Base-by-base conservation (phyloP, 2,329 filamentous ascomycete genomes). In the Amauroascus niger region DNA sequence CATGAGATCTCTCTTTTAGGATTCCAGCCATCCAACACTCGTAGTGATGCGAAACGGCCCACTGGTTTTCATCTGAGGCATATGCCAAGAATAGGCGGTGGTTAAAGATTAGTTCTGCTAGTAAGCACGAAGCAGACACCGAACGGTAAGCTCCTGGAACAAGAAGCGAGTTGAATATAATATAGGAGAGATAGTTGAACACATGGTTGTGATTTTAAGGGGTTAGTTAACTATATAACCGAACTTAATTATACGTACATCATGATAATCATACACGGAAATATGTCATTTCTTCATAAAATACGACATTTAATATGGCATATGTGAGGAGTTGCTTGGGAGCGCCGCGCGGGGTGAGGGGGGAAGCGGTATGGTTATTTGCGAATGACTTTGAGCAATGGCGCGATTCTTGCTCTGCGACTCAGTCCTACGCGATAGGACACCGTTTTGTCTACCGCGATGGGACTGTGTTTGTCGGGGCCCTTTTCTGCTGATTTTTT, bases 371-470 rank as follows among this genome's bases (percentile, higher is more conserved):
- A n/a, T n/a, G n/a, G n/a, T 65, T 58, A 72, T 55, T 73, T 73
- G 48, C 69, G 65, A 9, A 74, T 67, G 41, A 74, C 62, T 56
- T 71, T 73, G 53, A 78, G 61, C 58, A 78, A 62, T 16, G 75
- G 72, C 16, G 74, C 73, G 45, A 78, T 77, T 24, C 71, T 65
- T 20, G 72, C 72, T 53, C 65, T 67, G 49, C 72, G 74, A 61
- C 75, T 77, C 55, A 78, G 60, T 1, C 76, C 76, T 4, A 78
- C 74, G 0, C 76, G 68, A 47, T 70, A 72, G 1, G 69, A 66
- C 3, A 72, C 67, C 53, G 68, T 70, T 50, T 65, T 65, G 43
- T 65, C 69, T 41, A 62, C 64, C 28, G 65, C 63, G 22, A 70
- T 71, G 1, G 71, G 71, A 41, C 70, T 73, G 49, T 73, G 71